Conservation (phyloP, 768 basidiomycete species). For the Mycena sanguinolenta region DNA sequence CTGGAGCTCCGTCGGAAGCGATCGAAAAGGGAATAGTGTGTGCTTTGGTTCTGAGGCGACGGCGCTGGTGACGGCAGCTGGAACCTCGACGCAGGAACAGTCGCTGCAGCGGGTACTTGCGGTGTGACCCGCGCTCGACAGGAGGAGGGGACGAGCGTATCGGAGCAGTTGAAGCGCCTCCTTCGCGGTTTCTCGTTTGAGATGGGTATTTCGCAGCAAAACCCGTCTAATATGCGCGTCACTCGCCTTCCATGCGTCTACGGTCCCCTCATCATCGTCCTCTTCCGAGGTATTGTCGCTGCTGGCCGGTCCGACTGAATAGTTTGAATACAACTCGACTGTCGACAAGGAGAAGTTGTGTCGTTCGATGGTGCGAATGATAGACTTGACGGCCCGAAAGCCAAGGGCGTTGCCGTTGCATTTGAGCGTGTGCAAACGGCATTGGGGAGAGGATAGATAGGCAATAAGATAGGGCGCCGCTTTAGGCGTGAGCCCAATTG, state of each 20-base stretch:
- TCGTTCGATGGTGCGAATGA: constrained; percentile 60
- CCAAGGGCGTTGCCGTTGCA: constrained; percentile 71
- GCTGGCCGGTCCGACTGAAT: constrained; percentile 42
- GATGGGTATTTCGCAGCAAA: constrained; percentile 58
- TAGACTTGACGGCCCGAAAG: constrained; percentile 55
- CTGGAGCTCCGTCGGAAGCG: constrained; percentile 70
- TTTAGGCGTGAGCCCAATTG: constrained; percentile 58
- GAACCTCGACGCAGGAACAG: constrained; percentile 22
- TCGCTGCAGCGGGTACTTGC: constrained; percentile 1
- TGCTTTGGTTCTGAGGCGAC: constrained; percentile 10
- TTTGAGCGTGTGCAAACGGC: constrained; percentile 62
- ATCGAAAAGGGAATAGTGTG: constrained; percentile 50
- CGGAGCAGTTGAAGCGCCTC: constrained; percentile 66
- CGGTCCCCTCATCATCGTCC: constrained; percentile 41
- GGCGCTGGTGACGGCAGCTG: constrained; percentile 9
- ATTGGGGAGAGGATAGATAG: constrained; percentile 66
- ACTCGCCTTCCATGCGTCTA: constrained; percentile 52
- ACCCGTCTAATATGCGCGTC: constrained; percentile 49
- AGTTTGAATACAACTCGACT: constrained; percentile 67
- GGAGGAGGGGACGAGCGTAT: constrained; percentile 63
- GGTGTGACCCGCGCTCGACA: constrained; percentile 42
- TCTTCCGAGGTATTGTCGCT: constrained; percentile 41
- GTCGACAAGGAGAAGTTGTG: constrained; percentile 61
- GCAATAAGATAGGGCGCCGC: constrained; percentile 57
- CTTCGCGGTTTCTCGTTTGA: constrained; percentile 53